Evolutionary conservation across 2,329 filamentous ascomycete species (phyloP).

Genomic region (Hyphodiscus sp.): DNA sequence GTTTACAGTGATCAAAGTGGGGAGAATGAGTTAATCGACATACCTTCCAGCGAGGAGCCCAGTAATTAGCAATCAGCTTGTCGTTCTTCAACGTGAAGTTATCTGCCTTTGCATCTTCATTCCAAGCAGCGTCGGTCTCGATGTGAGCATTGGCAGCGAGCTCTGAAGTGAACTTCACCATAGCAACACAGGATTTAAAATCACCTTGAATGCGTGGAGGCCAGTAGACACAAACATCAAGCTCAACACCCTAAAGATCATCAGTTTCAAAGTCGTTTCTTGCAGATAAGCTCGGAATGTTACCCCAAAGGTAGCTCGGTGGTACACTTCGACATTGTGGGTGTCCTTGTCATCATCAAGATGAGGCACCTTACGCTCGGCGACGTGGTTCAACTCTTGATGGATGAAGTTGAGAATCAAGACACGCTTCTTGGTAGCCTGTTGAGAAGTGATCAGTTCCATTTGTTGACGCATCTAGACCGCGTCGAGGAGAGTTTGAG

Average conservation of each 20-base stretch:
- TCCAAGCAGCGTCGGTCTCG: slow-evolving; percentile 1
- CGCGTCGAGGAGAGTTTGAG: too few relatives aligned
- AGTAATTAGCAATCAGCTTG: slow-evolving; percentile 6
- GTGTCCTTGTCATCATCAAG: neutral
- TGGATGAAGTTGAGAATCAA: slow-evolving; percentile 6
- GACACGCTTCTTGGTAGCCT: slow-evolving; percentile 1
- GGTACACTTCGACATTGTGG: too few relatives aligned
- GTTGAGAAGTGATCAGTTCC: too few relatives aligned
- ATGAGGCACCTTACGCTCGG: neutral
- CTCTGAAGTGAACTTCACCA: neutral
- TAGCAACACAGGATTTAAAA: neutral
- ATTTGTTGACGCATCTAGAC: too few relatives aligned
- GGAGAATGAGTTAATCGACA: neutral
- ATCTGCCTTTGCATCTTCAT: slow-evolving; percentile 5
- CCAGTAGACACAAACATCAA: slow-evolving; percentile 6
- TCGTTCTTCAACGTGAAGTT: slow-evolving; percentile 1
- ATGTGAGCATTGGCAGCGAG: too few relatives aligned
- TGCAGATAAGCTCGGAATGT: too few relatives aligned
- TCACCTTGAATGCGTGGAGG: neutral
- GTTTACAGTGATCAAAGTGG: too few relatives aligned
- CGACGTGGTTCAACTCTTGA: neutral
- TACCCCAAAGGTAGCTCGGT: too few relatives aligned
- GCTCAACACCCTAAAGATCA: neutral
- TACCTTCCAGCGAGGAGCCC: slow-evolving; percentile 9
- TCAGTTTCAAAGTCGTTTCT: neutral